Evolutionary conservation across 78 protist species (phyloP).

Genomic region (Dictyostelium firmibasis): DNA sequence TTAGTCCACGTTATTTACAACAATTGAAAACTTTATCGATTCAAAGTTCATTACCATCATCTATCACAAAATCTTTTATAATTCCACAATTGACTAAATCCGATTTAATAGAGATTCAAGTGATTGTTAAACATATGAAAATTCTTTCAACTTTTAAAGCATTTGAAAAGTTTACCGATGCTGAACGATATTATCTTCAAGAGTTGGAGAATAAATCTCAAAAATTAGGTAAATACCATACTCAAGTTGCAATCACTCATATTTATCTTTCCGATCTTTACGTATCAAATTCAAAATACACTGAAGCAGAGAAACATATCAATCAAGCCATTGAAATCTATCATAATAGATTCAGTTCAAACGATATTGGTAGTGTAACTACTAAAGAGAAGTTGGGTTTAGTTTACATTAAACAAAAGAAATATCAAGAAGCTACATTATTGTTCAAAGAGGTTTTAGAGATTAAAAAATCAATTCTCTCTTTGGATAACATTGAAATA

Average conservation of each 20-base stretch:
- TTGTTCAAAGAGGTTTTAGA: slow-evolving; percentile 6
- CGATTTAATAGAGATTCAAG: slow-evolving; percentile 19
- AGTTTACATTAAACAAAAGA: slow-evolving; percentile 32
- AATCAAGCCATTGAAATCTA: slow-evolving; percentile 20
- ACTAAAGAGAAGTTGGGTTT: slow-evolving; percentile 40
- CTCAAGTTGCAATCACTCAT: slow-evolving; percentile 53
- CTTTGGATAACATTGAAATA: slow-evolving; percentile 25
- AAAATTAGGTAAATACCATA: slow-evolving; percentile 42
- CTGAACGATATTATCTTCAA: slow-evolving; percentile 41
- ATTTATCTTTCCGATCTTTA: slow-evolving; percentile 60
- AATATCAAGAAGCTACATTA: neutral
- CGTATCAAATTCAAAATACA: neutral
- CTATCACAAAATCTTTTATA: neutral
- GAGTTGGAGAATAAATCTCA: slow-evolving; percentile 40
- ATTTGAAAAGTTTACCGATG: slow-evolving; percentile 45
- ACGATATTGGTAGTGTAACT: slow-evolving; percentile 20
- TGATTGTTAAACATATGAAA: slow-evolving; percentile 67
- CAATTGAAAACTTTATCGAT: neutral
- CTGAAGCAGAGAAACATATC: slow-evolving; percentile 5
- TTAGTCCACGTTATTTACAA: neutral
- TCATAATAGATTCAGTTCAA: slow-evolving; percentile 23
- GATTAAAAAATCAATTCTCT: neutral
- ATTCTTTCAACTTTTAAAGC: slow-evolving; percentile 37
- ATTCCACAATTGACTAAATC: neutral
- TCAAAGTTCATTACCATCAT: neutral